Percentiles rank a stretch among this genome's conserved stretches.
Conservation (phyloP, 140 eudicot genomes). For the Flaveria floridana region DNA sequence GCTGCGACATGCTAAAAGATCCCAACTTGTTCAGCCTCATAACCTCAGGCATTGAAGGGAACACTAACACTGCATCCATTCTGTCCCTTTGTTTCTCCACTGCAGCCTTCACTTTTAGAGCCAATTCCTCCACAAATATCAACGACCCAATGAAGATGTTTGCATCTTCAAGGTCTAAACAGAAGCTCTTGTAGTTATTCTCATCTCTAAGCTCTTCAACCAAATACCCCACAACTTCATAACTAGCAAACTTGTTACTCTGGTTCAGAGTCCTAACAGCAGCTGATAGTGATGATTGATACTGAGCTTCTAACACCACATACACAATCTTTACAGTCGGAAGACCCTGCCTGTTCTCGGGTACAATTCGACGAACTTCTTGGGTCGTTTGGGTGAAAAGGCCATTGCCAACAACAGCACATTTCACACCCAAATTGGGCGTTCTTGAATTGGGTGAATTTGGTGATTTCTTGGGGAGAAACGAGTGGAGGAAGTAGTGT, state of each 20-base stretch:
- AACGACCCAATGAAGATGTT: constrained; percentile 88
- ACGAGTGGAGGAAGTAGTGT: constrained; percentile 74
- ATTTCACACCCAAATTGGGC: constrained; percentile 55
- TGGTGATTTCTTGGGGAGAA: constrained; percentile 58
- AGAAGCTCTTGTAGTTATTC: constrained; percentile 69
- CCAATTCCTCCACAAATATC: constrained; percentile 91
- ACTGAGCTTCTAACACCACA: constrained; percentile 97
- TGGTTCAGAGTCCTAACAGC: constrained; percentile 73
- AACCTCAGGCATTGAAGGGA: constrained; percentile 99
- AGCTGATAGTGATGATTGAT: constrained; percentile 84
- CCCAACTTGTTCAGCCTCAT: constrained; percentile 98
- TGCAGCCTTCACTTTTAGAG: constrained; percentile 76
- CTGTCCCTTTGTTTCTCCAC: constrained; percentile 95
- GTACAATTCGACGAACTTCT: constrained; percentile 84
- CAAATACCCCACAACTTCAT: constrained; percentile 88
- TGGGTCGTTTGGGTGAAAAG: constrained; percentile 92
- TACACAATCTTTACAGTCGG: constrained; percentile 87
- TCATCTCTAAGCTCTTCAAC: constrained; percentile 97
- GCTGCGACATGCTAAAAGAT: constrained; percentile 86
- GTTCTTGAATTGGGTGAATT: constrained; percentile 43
- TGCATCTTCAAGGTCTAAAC: constrained; percentile 89
- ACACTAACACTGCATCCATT: constrained; percentile 94
- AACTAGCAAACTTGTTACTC: constrained; percentile 51
- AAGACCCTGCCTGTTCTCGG: constrained; percentile 58
- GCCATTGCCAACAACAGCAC: constrained; percentile 86